phyloP scores from a whole-genome alignment of 129 eudicot species.

The Daucus carota region DNA sequence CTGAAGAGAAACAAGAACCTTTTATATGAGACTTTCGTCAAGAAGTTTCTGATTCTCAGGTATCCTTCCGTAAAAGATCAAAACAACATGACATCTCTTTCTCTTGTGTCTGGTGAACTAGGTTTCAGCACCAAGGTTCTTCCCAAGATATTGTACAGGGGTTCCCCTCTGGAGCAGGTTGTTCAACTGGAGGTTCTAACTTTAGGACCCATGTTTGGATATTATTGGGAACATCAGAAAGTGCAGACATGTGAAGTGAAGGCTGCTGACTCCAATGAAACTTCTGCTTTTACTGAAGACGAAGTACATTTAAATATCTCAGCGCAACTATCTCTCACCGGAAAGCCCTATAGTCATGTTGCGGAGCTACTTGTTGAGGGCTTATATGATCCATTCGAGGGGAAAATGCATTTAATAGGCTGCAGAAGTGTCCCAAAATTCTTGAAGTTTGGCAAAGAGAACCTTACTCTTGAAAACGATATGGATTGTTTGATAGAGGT shows the following conservation, averaged over 20 bases:
- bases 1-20: neutral
- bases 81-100: slow-evolving; percentile 6
- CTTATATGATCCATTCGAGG: slow-evolving; percentile 12
- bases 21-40: neutral
- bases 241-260: neutral
- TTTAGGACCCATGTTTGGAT: slow-evolving; percentile 19
- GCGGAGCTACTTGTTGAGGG: slow-evolving; percentile 19
- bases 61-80: slow-evolving; percentile 6
- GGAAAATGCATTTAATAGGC: slow-evolving; percentile 19
- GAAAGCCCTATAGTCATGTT: slow-evolving; percentile 4
- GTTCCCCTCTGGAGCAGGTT: slow-evolving; percentile 1
- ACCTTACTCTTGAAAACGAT: slow-evolving; percentile 1
- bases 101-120: slow-evolving; percentile 16
- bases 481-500: slow-evolving; percentile 23
- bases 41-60: neutral
- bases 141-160: neutral
- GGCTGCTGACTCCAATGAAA: neutral
- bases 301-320: slow-evolving; percentile 7
- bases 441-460: neutral
- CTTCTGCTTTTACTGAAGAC: neutral
- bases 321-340: slow-evolving; percentile 6
- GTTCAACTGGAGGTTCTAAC: slow-evolving; percentile 21
- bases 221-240: neutral
- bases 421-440: slow-evolving; percentile 10
- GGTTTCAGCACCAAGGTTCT: slow-evolving; percentile 2